Conservation (phyloP, 129 eudicot species). For the Tanacetum coccineum region DNA sequence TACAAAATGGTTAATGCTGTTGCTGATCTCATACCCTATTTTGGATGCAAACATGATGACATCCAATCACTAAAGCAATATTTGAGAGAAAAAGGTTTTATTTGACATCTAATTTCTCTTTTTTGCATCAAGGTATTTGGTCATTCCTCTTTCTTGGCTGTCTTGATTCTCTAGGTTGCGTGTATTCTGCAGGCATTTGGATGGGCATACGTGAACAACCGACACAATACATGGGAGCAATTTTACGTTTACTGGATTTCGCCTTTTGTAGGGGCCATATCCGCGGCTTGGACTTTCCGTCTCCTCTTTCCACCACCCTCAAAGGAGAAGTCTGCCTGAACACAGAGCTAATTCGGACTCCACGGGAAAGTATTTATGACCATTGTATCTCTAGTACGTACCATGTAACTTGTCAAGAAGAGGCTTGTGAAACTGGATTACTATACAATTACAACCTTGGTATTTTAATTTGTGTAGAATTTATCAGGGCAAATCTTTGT, state of each 20-base stretch:
- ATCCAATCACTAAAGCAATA: no score
- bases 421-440: background rate
- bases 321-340: constrained; percentile 46
- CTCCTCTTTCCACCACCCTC: constrained; percentile 51
- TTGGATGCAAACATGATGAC: background rate
- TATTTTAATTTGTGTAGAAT: no score
- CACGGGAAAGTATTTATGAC: background rate
- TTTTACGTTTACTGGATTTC: constrained; percentile 70
- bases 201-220: constrained; percentile 67
- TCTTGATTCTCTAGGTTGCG: background rate
- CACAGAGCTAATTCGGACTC: background rate
- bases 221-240: constrained; percentile 68
- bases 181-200: constrained; percentile 55
- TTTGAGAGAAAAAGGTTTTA: background rate
- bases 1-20: background rate
- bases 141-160: background rate
- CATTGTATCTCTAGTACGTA: background rate
- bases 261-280: constrained; percentile 64
- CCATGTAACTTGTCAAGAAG: background rate
- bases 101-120: background rate
- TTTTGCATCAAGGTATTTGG: background rate
- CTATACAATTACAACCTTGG: no score
- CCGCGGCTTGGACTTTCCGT: constrained; percentile 66
- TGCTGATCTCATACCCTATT: background rate
- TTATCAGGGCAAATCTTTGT: no score